Conservation (phyloP, 1,284 basidiomycete genomes). For the Rhodotorula sp. region DNA sequence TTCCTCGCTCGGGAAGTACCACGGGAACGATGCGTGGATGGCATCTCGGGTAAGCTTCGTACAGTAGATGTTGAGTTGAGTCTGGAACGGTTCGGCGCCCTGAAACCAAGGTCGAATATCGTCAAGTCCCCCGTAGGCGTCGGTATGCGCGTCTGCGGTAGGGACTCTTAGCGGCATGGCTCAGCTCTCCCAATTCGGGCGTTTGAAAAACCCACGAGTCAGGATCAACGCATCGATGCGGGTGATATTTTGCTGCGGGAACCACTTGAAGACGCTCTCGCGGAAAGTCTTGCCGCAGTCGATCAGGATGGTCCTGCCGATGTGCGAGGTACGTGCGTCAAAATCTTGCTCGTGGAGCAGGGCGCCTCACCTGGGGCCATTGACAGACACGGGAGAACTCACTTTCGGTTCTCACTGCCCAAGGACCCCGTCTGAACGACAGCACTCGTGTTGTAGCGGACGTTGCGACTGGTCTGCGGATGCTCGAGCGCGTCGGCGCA, state of each 20-base stretch:
- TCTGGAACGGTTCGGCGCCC: conserved; percentile 54
- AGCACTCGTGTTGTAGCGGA: neutral
- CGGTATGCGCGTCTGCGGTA: conserved; percentile 29
- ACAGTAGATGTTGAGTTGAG: conserved; percentile 69
- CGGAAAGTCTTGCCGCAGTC: conserved; percentile 78
- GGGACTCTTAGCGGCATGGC: neutral
- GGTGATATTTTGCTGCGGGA: conserved; percentile 68
- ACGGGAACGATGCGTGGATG: conserved; percentile 57
- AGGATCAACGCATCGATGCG: conserved; percentile 74
- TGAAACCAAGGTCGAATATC: conserved; percentile 72
- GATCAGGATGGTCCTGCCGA: conserved; percentile 54
- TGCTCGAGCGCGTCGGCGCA: neutral
- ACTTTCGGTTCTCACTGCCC: too few species aligned
- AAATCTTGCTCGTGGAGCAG: neutral
- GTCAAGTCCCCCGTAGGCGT: conserved; percentile 75
- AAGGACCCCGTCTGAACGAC: too few species aligned
- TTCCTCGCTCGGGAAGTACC: conserved; percentile 67
- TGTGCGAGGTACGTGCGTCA: neutral
- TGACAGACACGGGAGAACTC: neutral
- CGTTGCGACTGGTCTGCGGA: neutral
- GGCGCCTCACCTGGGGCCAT: too few species aligned
- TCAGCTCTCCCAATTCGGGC: neutral
- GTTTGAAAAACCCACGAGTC: conserved; percentile 57
- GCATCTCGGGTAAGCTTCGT: conserved; percentile 59
- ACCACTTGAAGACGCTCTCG: conserved; percentile 70